Evolutionary conservation across 768 basidiomycete genomes (phyloP), one percentile per base, ranked within the genome.

Genomic region (Lanmaoa rubissima): DNA sequence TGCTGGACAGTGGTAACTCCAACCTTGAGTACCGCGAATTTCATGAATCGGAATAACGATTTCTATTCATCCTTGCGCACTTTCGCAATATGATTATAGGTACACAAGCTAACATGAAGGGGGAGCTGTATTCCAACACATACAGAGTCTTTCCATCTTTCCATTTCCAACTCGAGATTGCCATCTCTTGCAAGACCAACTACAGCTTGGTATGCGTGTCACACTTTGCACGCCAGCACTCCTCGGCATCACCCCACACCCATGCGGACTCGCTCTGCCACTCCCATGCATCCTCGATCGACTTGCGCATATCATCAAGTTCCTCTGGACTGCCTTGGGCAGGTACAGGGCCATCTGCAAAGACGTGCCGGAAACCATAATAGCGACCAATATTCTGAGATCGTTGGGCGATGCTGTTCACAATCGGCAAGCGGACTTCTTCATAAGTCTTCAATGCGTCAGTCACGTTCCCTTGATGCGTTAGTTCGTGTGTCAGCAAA

Each of bases 401-500:
- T 16, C 43, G 53, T 28, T 54, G 38, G 21, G 61, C 57, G 38
- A 75, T 44, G 13, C 24, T 14, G 31, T 72, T 67, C 7, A 67
- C 60, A 41, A 71, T 67, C 14, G 75, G 69, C 9, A 70, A 62
- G 14, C 76, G 69, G 11, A 70, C 53, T 10, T 61, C 44, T 54
- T 76, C 69, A 54, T 75, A 78, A 17, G 53, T 61, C 28, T 64
- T 61, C 19, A 77, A 60, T 5, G 72, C 73, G 5, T 61, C 40
- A 0, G 51, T 11, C 1, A 75, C 60, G 24, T 69, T 74, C 11
- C 53, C 53, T 1, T 17, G 47, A 28, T 64, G 64, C 5, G 70
- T 65, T 0, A 35, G 24, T 0, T 61, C 57, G 43, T 73, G 67
- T 8, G 64, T 55, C 14, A 75, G 59, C 26, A 74, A 53, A 0